Evolutionary conservation across 768 basidiomycete species (phyloP), one percentile per base, ranked within the genome.

Genomic region (Leccinum uliginosum): DNA sequence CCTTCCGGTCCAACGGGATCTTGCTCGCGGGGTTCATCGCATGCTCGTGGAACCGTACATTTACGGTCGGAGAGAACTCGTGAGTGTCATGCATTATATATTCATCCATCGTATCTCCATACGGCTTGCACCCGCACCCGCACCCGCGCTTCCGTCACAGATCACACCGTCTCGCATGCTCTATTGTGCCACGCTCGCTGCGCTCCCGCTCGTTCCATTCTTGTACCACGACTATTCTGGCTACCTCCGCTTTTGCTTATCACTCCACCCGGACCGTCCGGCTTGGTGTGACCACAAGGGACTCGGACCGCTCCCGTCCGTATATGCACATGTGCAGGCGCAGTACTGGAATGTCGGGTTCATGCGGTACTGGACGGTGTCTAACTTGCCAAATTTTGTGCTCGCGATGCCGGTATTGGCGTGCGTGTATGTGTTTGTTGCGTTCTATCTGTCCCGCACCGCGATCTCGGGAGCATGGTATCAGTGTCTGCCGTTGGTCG

Each of bases 261-360:
- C 15, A 47, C 60, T 26, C 21, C 59, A 17, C n/a, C 62, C 55
- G 57, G 26, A 55, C 30, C 60, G 65, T 27, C 70, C 75, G 9
- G 65, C 51, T 4, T 98, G 95, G 95, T 98, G 96, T 71, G 52
- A 68, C 3, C 54, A 19, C 38, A 40, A 10, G 38, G 38, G 38
- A 4, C 38, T 40, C 6, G 57, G 68, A 0, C 40, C 67, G 23
- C 65, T 84, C 6, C 93, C 93, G 0, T 82, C 83, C 14, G 84
- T 92, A 54, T 99, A 98, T 70, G 74, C 82, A 10, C 82, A 91
- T 66, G 89, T 89, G 2, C 96, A 99, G 68, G 68, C 73, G 73
- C 5, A 76, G 53, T 98, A 98, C 70, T 99, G 96, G 97, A 78
- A 89, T 67, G 75, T 80, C 45, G 93, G 95, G 15, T 83, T 95